Percentiles rank a stretch among this genome's conserved stretches.
Conservation (phyloP, 2,329 filamentous ascomycete genomes). For the Fusarium equiseti region DNA sequence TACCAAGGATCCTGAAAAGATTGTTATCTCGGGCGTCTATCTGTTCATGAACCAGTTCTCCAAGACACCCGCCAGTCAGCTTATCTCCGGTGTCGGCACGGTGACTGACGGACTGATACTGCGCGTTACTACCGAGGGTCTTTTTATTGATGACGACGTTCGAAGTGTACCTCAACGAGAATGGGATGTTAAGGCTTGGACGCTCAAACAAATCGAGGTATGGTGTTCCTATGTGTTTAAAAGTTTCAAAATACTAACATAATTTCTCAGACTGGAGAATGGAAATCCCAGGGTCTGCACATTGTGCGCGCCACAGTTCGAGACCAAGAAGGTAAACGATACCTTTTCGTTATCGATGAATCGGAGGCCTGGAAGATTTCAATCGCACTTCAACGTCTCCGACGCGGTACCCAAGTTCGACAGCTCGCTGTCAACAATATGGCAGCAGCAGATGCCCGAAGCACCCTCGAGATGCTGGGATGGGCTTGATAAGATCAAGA, state of each 20-base stretch:
- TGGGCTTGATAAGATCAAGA: constrained; percentile 55
- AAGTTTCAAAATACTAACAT: constrained; percentile 59
- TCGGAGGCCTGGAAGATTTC: constrained; percentile 77
- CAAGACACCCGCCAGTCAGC: constrained; percentile 89
- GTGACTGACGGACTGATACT: constrained; percentile 94
- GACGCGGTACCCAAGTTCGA: constrained; percentile 70
- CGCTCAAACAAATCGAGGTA: constrained; percentile 91
- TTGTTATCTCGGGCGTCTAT: constrained; percentile 93
- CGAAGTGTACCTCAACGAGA: constrained; percentile 92
- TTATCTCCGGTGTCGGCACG: constrained; percentile 84
- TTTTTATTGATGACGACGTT: constrained; percentile 97
- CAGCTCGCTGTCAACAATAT: constrained; percentile 70
- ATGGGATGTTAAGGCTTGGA: constrained; percentile 99
- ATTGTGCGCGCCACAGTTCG: constrained; percentile 72
- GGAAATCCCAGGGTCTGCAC: constrained; percentile 68
- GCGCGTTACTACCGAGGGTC: constrained; percentile 90
- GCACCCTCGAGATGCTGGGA: constrained; percentile 69
- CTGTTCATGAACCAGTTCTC: constrained; percentile 90
- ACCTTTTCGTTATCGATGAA: constrained; percentile 73
- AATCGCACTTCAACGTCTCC: constrained; percentile 69
- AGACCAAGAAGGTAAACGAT: constrained; percentile 75
- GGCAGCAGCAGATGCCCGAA: constrained; percentile 65
- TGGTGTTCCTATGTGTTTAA: constrained; percentile 73
- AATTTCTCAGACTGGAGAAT: constrained; percentile 63
- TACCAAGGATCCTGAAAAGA: constrained; percentile 94